Evolutionary conservation across 1,284 basidiomycete species (phyloP).

Genomic region (Phellopilus nigrolimitatus): DNA sequence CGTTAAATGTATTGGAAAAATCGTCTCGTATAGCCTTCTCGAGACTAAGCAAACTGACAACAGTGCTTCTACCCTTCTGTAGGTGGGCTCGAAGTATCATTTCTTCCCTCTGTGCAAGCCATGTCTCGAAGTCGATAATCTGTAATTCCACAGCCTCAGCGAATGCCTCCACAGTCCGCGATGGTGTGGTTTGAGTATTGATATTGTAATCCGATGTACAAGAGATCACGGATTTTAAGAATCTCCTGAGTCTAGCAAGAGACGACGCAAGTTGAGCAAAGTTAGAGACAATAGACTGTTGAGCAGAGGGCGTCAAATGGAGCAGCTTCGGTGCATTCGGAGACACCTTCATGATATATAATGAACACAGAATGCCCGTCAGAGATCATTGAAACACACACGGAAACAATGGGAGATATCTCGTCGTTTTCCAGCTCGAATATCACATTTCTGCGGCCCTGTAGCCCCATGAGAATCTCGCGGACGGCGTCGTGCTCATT

Average conservation of each 20-base stretch:
- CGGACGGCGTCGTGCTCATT: slow-evolving; percentile 68
- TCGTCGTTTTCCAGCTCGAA: slow-evolving; percentile 39
- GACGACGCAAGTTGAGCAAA: slow-evolving; percentile 55
- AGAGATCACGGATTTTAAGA: slow-evolving; percentile 30
- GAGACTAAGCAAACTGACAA: slow-evolving; percentile 65
- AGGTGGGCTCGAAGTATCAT: slow-evolving; percentile 51
- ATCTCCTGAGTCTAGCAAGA: slow-evolving; percentile 56
- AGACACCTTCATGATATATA: slow-evolving; percentile 36
- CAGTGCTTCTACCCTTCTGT: slow-evolving; percentile 39
- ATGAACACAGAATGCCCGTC: not conserved
- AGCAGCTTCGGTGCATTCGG: slow-evolving; percentile 52
- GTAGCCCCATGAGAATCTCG: slow-evolving; percentile 67
- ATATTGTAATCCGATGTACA: slow-evolving; percentile 22
- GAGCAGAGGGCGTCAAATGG: slow-evolving; percentile 59
- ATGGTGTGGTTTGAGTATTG: slow-evolving; percentile 28
- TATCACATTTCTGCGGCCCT: slow-evolving; percentile 61
- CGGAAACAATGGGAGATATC: slow-evolving; percentile 26
- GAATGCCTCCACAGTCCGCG: slow-evolving; percentile 75
- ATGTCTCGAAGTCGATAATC: slow-evolving; percentile 53
- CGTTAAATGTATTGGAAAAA: slow-evolving; percentile 53
- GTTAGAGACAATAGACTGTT: slow-evolving; percentile 55
- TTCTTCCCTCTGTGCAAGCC: slow-evolving; percentile 70
- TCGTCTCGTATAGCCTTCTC: slow-evolving; percentile 52
- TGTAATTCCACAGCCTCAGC: slow-evolving; percentile 66
- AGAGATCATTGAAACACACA: slow-evolving; percentile 17